phyloP scores from a whole-genome alignment of 2,329 filamentous ascomycete genomes.

The Diplocarpon rosae region DNA sequence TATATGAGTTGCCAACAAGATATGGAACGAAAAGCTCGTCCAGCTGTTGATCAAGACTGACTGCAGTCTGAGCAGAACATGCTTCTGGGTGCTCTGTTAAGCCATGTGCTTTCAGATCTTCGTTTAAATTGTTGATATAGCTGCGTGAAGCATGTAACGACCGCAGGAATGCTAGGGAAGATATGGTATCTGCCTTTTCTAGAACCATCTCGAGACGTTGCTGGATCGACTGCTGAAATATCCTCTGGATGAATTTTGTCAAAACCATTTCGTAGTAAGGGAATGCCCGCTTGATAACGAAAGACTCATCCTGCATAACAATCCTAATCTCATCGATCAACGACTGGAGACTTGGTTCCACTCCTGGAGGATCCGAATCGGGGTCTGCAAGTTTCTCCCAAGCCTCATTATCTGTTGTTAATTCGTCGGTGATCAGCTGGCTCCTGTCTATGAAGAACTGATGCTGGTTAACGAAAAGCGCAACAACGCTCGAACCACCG shows the following conservation, averaged over 20 bases:
- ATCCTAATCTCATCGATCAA: conserved; percentile 90
- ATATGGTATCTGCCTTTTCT: conserved; percentile 86
- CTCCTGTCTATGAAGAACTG: conserved; percentile 98
- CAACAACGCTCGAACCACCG: conserved; percentile 88
- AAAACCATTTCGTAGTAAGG: conserved; percentile 93
- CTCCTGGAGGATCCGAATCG: conserved; percentile 79
- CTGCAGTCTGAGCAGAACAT: conserved; percentile 73
- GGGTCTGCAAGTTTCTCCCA: conserved; percentile 94
- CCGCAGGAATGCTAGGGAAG: conserved; percentile 81
- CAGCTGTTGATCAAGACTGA: conserved; percentile 61
- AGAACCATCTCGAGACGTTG: conserved; percentile 91
- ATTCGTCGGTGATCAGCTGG: conserved; percentile 70
- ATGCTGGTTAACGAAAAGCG: conserved; percentile 94
- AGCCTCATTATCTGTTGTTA: conserved; percentile 43
- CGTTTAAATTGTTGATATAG: conserved; percentile 78
- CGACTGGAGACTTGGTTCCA: conserved; percentile 86
- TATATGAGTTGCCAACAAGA: conserved; percentile 57
- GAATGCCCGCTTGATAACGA: conserved; percentile 92
- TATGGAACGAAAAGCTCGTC: conserved; percentile 69
- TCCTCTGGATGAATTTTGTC: conserved; percentile 82
- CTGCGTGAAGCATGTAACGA: conserved; percentile 82
- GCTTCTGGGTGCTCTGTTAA: conserved; percentile 91
- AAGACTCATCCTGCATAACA: conserved; percentile 92
- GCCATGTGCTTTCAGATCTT: conserved; percentile 89
- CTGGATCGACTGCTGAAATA: conserved; percentile 97